Evolutionary conservation across 495 filamentous ascomycete genomes (phyloP).

Genomic region (Aspergillus leporis): DNA sequence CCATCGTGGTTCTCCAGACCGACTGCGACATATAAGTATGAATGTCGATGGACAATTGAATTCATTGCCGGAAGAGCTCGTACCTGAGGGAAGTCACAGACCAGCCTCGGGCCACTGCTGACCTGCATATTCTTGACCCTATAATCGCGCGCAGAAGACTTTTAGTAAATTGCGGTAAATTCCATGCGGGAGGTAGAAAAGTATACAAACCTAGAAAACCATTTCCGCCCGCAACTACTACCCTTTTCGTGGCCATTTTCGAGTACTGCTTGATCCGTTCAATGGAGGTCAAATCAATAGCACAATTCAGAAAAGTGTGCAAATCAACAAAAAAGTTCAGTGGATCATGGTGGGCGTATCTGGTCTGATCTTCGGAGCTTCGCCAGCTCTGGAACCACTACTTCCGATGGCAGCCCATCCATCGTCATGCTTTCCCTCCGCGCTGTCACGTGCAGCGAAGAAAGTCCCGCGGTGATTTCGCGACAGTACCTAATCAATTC

Average conservation of each 20-base stretch:
- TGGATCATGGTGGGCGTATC: constrained; percentile 5
- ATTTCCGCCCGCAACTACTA: constrained; percentile 90
- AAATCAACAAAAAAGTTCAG: background rate
- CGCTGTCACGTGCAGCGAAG: constrained; percentile 13
- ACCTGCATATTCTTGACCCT: constrained; percentile 89
- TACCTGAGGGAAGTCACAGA: constrained; percentile 87
- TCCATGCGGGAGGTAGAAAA: background rate
- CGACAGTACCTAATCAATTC: background rate
- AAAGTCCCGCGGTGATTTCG: background rate
- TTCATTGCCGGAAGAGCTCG: background rate
- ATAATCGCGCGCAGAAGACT: constrained; percentile 1
- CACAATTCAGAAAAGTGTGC: background rate
- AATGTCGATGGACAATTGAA: constrained; percentile 6
- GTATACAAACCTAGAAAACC: constrained; percentile 74
- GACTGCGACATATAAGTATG: constrained; percentile 49
- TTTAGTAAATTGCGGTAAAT: constrained; percentile 4
- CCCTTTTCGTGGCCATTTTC: constrained; percentile 57
- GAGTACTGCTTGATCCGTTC: background rate
- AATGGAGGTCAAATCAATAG: background rate
- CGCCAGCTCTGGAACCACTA: constrained; percentile 11
- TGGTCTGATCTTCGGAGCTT: background rate
- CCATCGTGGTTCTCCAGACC: constrained; percentile 88
- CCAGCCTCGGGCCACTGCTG: constrained; percentile 79
- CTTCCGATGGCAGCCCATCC: constrained; percentile 21
- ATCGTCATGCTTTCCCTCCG: constrained; percentile 15